Base-by-base conservation (phyloP, 2,329 filamentous ascomycete genomes). In the Ophiostoma fasciatum region DNA sequence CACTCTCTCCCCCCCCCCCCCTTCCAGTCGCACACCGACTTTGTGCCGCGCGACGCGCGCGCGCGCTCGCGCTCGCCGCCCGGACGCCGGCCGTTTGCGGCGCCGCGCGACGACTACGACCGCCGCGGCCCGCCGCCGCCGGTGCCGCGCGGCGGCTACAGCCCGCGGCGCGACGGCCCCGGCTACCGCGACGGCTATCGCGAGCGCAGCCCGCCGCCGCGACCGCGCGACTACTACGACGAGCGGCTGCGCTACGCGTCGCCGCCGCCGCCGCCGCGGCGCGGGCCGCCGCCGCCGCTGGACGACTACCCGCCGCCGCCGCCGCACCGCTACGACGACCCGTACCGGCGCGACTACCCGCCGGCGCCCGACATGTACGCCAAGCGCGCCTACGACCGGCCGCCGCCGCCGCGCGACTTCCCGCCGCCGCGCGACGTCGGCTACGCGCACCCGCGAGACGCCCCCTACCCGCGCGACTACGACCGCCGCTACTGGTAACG, bases 201-300 rank as follows among this genome's bases (percentile, higher is more conserved):
- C 54, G 84, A 92, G 52, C 78, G 87, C 49, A 88, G 83, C 51
- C 80, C 80, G 39, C 78, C 80, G 41, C n/a, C n/a, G n/a, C n/a
- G n/a, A n/a, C n/a, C n/a, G n/a, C 78, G 83, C 47, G 81, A 88
- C 42, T 93, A 94, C 60, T 93, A 94, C 59, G 78, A 83, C 31
- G 82, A 88, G 45, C 75, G 80, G 52, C 75, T 81, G 48, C 73
- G 78, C 33, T 85, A 87, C 51, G 78, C 83, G 39, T 84, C 82
- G 38, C 78, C 83, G 39, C 84, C 82, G 38, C 83, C 84, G 42
- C 80, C 81, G 30, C 83, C 84, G 42, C 80, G 81, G 29, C 78
- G 81, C 46, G 78, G 79, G 45, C 67, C 69, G 17, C 77, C 80
- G 30, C 67, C 69, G 17, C 77, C 80, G 30, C 66, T 81, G 44